Percentiles rank a stretch among this genome's conserved stretches.
Conservation (phyloP, 805 yeast species). For the Kluyveromyces wickerhamii region DNA sequence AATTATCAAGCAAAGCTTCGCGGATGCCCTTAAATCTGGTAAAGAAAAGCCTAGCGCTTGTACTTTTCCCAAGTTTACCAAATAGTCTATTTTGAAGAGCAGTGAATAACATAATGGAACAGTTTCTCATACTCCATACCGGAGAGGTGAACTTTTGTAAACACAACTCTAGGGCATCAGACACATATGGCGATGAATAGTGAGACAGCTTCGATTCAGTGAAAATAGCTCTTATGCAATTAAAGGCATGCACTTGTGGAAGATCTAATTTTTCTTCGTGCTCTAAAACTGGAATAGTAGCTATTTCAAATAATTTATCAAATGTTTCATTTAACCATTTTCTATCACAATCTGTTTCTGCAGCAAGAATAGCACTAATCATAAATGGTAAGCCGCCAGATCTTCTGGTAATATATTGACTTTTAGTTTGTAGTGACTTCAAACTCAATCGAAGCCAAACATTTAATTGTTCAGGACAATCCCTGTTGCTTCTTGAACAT, state of each 20-base stretch:
- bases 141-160: slow-evolving; percentile 54
- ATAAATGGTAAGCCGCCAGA: slow-evolving; percentile 89
- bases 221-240: slow-evolving; percentile 69
- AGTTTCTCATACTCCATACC: slow-evolving; percentile 83
- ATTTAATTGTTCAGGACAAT: slow-evolving; percentile 35
- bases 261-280: slow-evolving; percentile 55
- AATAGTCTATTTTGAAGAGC: slow-evolving; percentile 75
- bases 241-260: slow-evolving; percentile 92
- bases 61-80: slow-evolving; percentile 42
- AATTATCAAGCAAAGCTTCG: slow-evolving; percentile 38
- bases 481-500: slow-evolving; percentile 47
- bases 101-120: slow-evolving; percentile 89
- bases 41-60: slow-evolving; percentile 64
- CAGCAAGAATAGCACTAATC: slow-evolving; percentile 63
- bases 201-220: slow-evolving; percentile 60
- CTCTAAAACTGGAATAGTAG: slow-evolving; percentile 40
- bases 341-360: slow-evolving; percentile 32
- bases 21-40: slow-evolving; percentile 49
- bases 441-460: slow-evolving; percentile 57
- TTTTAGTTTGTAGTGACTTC: slow-evolving; percentile 40
- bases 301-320: slow-evolving; percentile 44
- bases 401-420: slow-evolving; percentile 74
- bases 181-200: slow-evolving; percentile 42
- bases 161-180: slow-evolving; percentile 51
- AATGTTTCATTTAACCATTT: slow-evolving; percentile 45